Evolutionary conservation across 78 protist genomes (phyloP).

Genomic region (Anaeramoeba ignava): DNA sequence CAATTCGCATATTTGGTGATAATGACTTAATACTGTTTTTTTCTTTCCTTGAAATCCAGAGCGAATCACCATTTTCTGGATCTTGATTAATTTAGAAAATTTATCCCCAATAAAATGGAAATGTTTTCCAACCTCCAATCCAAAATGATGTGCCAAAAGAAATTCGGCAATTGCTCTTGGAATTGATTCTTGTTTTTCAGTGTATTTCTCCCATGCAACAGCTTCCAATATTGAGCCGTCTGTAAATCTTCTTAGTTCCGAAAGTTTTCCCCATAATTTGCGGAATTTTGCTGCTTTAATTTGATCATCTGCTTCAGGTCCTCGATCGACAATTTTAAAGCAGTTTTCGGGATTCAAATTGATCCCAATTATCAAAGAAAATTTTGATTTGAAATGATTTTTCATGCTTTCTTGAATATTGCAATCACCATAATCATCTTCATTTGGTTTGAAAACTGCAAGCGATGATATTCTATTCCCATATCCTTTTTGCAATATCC

Average conservation of each 20-base stretch:
- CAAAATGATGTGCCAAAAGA: not conserved
- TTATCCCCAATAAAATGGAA: not conserved
- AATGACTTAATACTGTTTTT: not conserved
- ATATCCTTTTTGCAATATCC: not conserved
- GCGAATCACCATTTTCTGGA: not conserved
- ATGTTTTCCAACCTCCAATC: not conserved
- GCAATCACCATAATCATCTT: not conserved
- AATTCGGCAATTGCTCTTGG: not conserved
- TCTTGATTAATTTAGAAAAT: not conserved
- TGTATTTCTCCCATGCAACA: not conserved
- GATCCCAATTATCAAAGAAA: not conserved
- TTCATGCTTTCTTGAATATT: not conserved
- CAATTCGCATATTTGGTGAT: not conserved
- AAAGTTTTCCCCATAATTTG: not conserved
- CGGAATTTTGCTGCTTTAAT: not conserved
- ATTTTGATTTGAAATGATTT: too few relatives aligned
- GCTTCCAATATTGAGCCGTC: not conserved
- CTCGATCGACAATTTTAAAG: not conserved
- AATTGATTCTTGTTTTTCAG: not conserved
- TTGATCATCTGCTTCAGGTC: not conserved
- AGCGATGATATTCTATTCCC: not conserved
- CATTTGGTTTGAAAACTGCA: not conserved
- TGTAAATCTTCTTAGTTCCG: not conserved
- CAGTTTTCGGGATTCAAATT: not conserved
- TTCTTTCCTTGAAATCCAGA: not conserved